These are phyloP conservation scores for Meira nashicola DNA, from an alignment of 1,284 basidiomycete genomes.

Conservation along the genomic window DNA sequence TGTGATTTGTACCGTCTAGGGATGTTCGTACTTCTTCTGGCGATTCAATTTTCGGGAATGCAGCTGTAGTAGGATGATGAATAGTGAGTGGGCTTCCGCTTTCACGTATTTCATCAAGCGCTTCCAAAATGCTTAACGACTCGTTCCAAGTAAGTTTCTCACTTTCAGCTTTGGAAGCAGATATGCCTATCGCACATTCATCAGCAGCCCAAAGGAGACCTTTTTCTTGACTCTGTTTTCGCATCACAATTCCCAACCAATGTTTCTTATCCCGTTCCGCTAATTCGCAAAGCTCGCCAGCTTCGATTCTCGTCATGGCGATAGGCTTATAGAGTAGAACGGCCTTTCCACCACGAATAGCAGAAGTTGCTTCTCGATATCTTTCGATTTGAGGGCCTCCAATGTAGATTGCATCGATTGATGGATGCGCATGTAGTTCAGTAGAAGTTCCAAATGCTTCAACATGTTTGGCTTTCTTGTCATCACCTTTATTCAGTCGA, in stretches of 20 bases:
- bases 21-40: neutral
- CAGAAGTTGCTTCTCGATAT: constrained; percentile 3
- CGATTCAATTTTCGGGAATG: constrained; percentile 3
- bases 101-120: constrained; percentile 8
- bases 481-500: neutral
- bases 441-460: constrained; percentile 1
- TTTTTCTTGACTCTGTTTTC: neutral
- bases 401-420: constrained; percentile 8
- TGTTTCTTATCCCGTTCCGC: constrained; percentile 21
- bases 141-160: constrained; percentile 8
- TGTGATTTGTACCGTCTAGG: neutral
- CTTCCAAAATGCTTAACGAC: constrained; percentile 10
- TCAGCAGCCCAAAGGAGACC: constrained; percentile 10
- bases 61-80: neutral
- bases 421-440: constrained; percentile 7
- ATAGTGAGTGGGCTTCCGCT: neutral
- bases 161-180: neutral
- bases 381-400: neutral
- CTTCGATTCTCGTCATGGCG: constrained; percentile 1
- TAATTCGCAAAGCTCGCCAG: constrained; percentile 4
- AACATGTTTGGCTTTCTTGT: neutral
- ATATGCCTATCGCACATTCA: constrained; percentile 13
- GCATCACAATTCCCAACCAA: constrained; percentile 30
- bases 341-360: constrained; percentile 11
- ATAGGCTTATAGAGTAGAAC: constrained; percentile 9